A percentile compares a stretch with the other conserved stretches of the same genome.
Evolutionary conservation across 257 asterid species (phyloP).

Genomic region (Anisodus acutangulus): DNA sequence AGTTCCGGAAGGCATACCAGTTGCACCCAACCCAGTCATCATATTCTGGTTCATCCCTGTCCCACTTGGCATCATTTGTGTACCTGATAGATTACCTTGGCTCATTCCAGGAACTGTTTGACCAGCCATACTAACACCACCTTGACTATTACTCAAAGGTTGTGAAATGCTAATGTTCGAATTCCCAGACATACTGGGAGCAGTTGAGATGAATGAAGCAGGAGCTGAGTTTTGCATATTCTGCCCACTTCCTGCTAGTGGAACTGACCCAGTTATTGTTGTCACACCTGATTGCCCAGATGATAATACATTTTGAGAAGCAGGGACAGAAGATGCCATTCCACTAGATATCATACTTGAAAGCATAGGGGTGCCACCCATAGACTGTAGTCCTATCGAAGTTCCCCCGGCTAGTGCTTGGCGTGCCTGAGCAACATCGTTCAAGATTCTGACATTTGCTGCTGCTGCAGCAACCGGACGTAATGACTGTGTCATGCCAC

Average conservation of each 20-base stretch:
- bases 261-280: constrained; percentile 59
- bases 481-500: constrained; percentile 54
- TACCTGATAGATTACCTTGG: constrained; percentile 66
- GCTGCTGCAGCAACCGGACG: constrained; percentile 81
- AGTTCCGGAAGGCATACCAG: constrained; percentile 53
- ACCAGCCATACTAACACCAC: constrained; percentile 62
- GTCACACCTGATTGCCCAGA: constrained; percentile 68
- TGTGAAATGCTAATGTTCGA: constrained; percentile 67
- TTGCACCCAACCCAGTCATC: constrained; percentile 51
- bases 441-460: constrained; percentile 82
- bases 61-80: constrained; percentile 78
- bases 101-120: constrained; percentile 71
- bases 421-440: constrained; percentile 86
- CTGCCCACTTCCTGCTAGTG: constrained; percentile 58
- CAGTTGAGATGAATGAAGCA: constrained; percentile 58
- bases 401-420: constrained; percentile 81
- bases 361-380: constrained; percentile 81
- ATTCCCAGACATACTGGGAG: constrained; percentile 54
- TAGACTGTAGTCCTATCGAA: constrained; percentile 67
- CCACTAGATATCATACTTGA: constrained; percentile 92
- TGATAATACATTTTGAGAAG: constrained; percentile 69
- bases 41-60: constrained; percentile 66
- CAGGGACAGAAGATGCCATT: constrained; percentile 71
- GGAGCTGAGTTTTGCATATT: constrained; percentile 65
- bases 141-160: constrained; percentile 64